Evolutionary conservation across 2,329 filamentous ascomycete species (phyloP).

Genomic region (Fusarium keratoplasticum): DNA sequence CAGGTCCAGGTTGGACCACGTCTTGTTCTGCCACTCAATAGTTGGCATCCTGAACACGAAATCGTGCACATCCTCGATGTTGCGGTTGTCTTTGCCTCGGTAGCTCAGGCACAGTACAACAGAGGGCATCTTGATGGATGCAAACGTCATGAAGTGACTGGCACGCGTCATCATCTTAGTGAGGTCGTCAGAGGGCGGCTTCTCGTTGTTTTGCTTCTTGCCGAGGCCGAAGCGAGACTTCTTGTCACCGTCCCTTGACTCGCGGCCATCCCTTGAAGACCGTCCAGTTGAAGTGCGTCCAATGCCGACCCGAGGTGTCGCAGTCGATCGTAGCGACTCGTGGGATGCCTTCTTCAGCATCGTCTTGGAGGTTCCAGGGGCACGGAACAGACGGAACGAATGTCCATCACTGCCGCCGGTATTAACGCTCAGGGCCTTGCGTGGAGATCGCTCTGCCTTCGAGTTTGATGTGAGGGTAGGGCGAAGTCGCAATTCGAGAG

Average conservation of each 20-base stretch:
- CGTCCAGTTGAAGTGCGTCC: conserved; percentile 60
- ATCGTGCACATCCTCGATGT: conserved; percentile 95
- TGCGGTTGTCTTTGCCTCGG: conserved; percentile 95
- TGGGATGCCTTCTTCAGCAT: conserved; percentile 65
- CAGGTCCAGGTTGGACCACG: conserved; percentile 97
- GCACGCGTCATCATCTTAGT: conserved; percentile 97
- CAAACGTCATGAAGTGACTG: conserved; percentile 97
- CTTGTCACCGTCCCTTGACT: conserved; percentile 56
- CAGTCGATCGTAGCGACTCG: conserved; percentile 63
- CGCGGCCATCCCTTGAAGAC: conserved; percentile 54
- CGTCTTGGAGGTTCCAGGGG: conserved; percentile 56
- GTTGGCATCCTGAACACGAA: conserved; percentile 96
- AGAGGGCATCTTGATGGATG: conserved; percentile 93
- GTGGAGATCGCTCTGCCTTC: conserved; percentile 48
- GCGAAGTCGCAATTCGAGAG: conserved; percentile 83
- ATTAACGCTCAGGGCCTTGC: conserved; percentile 63
- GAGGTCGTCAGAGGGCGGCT: conserved; percentile 84
- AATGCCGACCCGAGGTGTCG: conserved; percentile 56
- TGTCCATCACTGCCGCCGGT: conserved; percentile 58
- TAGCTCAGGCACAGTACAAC: conserved; percentile 96
- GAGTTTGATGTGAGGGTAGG: conserved; percentile 79
- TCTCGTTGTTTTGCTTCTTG: conserved; percentile 62
- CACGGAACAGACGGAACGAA: conserved; percentile 65
- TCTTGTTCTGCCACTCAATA: conserved; percentile 98
- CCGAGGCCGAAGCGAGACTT: conserved; percentile 69